phyloP scores from a whole-genome alignment of 805 yeast species.

The Teunomyces funiuensis region DNA sequence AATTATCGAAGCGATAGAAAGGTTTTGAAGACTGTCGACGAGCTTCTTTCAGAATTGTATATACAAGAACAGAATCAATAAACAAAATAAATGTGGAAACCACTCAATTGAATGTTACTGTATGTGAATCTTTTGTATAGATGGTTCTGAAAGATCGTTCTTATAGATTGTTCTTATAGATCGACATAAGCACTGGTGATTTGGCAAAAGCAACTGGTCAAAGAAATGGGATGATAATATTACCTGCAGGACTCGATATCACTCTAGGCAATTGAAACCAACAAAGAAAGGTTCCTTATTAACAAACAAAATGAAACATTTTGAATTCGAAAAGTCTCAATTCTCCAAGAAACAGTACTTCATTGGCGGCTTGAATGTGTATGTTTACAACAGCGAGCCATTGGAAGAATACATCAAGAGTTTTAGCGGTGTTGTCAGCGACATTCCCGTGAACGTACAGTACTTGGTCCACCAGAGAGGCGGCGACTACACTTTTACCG shows the following conservation, averaged over 20 bases:
- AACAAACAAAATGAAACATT: conserved; percentile 16
- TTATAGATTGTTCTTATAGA: too few species aligned
- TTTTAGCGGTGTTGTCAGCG: conserved; percentile 12
- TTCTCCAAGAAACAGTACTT: conserved; percentile 11
- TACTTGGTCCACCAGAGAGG: conserved; percentile 50
- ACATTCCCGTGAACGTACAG: conserved; percentile 38
- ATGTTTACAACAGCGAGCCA: conserved; percentile 41
- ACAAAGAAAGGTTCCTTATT: too few species aligned
- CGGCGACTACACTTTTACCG: conserved; percentile 37
- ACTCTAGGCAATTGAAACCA: too few species aligned
- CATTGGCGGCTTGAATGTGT: conserved; percentile 49
- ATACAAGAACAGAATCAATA: background rate
- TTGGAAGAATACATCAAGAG: conserved; percentile 26
- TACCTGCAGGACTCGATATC: too few species aligned
- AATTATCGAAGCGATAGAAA: conserved; percentile 2
- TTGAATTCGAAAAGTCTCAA: conserved; percentile 16
- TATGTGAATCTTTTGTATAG: too few species aligned
- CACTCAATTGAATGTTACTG: too few species aligned
- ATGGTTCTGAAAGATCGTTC: too few species aligned
- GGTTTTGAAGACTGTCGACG: background rate
- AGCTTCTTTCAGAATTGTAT: background rate
- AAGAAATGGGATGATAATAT: too few species aligned
- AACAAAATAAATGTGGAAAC: too few species aligned
- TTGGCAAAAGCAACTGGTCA: too few species aligned
- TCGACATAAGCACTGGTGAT: too few species aligned